These are phyloP conservation scores for Umbelopsis sp. DNA, from an alignment of 192 early-diverging fungal genomes.

Conservation along the genomic window DNA sequence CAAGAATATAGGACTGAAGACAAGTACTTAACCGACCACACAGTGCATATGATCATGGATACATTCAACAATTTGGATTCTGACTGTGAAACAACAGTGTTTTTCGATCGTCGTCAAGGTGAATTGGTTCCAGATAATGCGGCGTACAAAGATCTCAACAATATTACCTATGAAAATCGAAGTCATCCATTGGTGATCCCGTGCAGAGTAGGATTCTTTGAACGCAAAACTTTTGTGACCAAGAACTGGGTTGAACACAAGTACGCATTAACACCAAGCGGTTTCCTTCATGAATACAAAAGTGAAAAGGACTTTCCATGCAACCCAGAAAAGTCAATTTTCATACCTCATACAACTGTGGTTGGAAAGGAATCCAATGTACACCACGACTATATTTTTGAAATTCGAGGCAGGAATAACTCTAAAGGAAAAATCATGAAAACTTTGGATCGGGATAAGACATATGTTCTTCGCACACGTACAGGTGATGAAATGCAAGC, in stretches of 20 bases:
- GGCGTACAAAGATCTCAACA: conserved; percentile 27
- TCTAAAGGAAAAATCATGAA: background rate
- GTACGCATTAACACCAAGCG: conserved; percentile 48
- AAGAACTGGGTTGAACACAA: conserved; percentile 43
- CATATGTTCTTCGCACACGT: background rate
- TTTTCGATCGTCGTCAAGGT: conserved; percentile 37
- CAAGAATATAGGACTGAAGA: conserved; percentile 25
- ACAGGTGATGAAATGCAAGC: background rate
- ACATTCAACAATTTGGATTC: conserved; percentile 38
- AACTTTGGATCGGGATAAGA: background rate
- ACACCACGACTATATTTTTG: conserved; percentile 4
- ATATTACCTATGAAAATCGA: conserved; percentile 41
- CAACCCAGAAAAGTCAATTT: conserved; percentile 5
- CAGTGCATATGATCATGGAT: conserved; percentile 20
- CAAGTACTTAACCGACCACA: conserved; percentile 21
- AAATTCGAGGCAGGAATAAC: background rate
- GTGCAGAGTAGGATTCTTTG: conserved; percentile 38
- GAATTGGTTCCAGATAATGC: conserved; percentile 44
- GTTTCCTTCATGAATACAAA: conserved; percentile 29
- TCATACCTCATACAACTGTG: conserved; percentile 21
- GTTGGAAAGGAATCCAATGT: background rate
- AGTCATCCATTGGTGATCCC: conserved; percentile 30
- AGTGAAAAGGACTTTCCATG: conserved; percentile 16
- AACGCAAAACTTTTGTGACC: conserved; percentile 33
- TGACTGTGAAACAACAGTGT: conserved; percentile 45